Evolutionary conservation across 345 rosid genomes (phyloP), one percentile per base, ranked within the genome.

Genomic region (Populus nigra): DNA sequence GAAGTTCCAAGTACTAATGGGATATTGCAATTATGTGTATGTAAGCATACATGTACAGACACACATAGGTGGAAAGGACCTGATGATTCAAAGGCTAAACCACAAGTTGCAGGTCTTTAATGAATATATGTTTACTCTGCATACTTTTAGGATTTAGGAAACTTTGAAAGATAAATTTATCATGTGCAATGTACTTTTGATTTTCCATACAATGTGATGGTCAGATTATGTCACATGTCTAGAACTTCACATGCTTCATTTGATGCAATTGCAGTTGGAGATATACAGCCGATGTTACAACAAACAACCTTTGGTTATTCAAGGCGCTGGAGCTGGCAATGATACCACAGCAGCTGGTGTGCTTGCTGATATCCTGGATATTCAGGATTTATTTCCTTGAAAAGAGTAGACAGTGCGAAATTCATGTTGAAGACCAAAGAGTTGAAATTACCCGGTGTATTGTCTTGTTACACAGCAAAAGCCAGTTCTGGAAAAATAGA

Each of bases 301-400:
- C 29, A 86, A 87, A 83, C 92, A 90, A 77, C 97, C 98, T 4
- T 75, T 93, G 80, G 99, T 93, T 77, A 91, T 93, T 84, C 98
- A 94, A 90, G 99, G 98, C 41, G 98, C 98, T 2, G 99, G 98
- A 83, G 98, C 99, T 5, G 99, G 99, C 20, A 95, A 95, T 53
- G 98, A 93, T 72, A 93, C 96, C 0, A 95, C 99, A 33, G 99
- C 97, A 7, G 96, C 99, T 12, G 99, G 98, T 50, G 93, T 91
- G 72, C 97, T 94, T 45, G 93, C 97, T 5, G 97, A 93, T 88
- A 89, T 93, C 69, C 86, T 95, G 74, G 99, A 93, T 77, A 67
- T 95, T 79, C 98, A 93, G 85, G 98, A 95, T 85, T 84, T 91
- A 35, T 93, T 95, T 78, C 84, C 86, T 73, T 89, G 75, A 83